Percentiles rank a stretch among this genome's conserved stretches.
phyloP scores from a whole-genome alignment of 495 filamentous ascomycete species.

The Astrothelium macrocarpum region DNA sequence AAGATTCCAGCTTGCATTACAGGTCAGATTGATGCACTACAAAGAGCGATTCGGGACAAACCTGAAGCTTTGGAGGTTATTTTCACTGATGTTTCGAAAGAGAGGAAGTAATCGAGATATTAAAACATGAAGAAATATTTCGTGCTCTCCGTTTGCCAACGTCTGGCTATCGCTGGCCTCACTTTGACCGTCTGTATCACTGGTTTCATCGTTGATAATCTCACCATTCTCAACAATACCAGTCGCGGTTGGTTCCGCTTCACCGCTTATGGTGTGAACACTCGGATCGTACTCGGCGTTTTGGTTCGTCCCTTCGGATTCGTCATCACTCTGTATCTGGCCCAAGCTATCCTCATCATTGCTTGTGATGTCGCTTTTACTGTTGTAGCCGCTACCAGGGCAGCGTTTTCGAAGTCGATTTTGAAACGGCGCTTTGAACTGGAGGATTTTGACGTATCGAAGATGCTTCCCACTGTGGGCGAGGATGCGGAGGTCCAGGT shows the following conservation, averaged over 20 bases:
- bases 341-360: background rate
- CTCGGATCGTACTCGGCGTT: background rate
- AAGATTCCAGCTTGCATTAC: background rate
- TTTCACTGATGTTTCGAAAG: background rate
- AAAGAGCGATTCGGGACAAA: background rate
- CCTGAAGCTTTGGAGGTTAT: background rate
- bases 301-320: background rate
- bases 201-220: background rate
- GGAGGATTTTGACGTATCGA: background rate
- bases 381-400: background rate
- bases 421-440: background rate
- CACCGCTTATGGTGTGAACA: background rate
- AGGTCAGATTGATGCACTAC: background rate
- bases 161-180: background rate
- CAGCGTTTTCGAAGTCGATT: background rate
- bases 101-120: background rate
- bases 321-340: background rate
- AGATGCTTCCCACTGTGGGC: background rate
- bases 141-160: background rate
- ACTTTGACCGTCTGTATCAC: background rate
- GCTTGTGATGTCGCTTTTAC: background rate
- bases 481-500: background rate
- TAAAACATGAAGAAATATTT: background rate
- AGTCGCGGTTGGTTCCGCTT: background rate
- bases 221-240: background rate